Percentiles rank a stretch among this genome's conserved stretches.
These are phyloP conservation scores for Carex scoparia DNA, from an alignment of 176 grass and related monocot genomes.

Conservation along the genomic window DNA sequence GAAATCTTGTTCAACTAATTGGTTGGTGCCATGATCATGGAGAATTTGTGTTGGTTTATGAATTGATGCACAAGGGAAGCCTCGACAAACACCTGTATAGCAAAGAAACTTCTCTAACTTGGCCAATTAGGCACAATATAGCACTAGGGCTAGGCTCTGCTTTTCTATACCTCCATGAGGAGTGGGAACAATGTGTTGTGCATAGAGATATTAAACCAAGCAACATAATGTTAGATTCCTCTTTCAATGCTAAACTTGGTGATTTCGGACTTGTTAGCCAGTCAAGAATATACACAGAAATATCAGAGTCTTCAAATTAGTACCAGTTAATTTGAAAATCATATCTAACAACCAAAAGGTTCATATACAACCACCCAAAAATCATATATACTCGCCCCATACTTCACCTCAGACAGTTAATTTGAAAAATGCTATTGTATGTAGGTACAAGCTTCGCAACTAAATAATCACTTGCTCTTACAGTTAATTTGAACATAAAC, in stretches of 20 bases:
- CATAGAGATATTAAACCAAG: conserved; percentile 36
- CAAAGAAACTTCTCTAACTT: conserved; percentile 19
- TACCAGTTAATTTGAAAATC: too few species aligned
- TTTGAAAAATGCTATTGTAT: too few species aligned
- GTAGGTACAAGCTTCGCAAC: too few species aligned
- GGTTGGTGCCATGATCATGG: conserved; percentile 57
- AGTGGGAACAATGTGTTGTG: conserved; percentile 32
- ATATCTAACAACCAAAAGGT: too few species aligned
- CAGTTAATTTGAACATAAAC: too few species aligned
- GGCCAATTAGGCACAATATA: conserved; percentile 34
- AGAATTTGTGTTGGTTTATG: conserved; percentile 17
- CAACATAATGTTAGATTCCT: conserved; percentile 20
- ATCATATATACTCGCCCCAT: too few species aligned
- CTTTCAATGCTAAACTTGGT: conserved; percentile 14
- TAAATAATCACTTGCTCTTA: too few species aligned
- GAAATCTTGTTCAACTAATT: conserved; percentile 63
- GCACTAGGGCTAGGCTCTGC: conserved; percentile 6
- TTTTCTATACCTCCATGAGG: conserved; percentile 26
- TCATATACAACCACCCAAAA: too few species aligned
- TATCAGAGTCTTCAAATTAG: too few species aligned
- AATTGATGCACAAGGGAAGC: conserved; percentile 30
- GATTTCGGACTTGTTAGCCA: conserved; percentile 26
- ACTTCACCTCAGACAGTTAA: too few species aligned
- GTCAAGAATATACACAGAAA: too few species aligned
- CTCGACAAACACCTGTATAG: conserved; percentile 46